phyloP scores from a whole-genome alignment of 2,329 filamentous ascomycete species.

The Calonectria pseudoturangicola region DNA sequence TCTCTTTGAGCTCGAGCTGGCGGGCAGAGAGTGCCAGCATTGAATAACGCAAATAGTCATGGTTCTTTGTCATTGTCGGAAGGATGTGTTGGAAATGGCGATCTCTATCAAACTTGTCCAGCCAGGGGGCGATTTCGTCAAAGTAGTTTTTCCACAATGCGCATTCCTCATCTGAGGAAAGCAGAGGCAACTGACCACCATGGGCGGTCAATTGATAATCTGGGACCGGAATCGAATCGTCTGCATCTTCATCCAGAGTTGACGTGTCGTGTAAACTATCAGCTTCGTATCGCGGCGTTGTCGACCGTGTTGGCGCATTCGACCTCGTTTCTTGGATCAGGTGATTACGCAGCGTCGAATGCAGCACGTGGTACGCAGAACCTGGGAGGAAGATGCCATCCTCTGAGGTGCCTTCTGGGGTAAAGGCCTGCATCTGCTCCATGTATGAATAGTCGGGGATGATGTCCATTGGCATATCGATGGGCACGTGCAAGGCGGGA shows the following conservation, averaged over 20 bases:
- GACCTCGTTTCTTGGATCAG: slow-evolving; percentile 66
- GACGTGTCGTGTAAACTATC: slow-evolving; percentile 34
- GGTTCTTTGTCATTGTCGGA: slow-evolving; percentile 66
- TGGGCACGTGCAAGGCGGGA: slow-evolving; percentile 47
- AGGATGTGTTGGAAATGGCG: slow-evolving; percentile 68
- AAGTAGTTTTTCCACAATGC: slow-evolving; percentile 65
- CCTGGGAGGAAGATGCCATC: slow-evolving; percentile 68
- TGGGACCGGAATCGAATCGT: slow-evolving; percentile 37
- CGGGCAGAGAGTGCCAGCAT: slow-evolving; percentile 71
- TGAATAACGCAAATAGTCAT: slow-evolving; percentile 67
- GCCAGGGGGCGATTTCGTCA: slow-evolving; percentile 65
- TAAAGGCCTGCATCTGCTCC: slow-evolving; percentile 56
- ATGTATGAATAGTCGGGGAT: slow-evolving; percentile 52
- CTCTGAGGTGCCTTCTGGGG: slow-evolving; percentile 58
- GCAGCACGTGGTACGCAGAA: slow-evolving; percentile 67
- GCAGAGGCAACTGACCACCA: slow-evolving; percentile 32
- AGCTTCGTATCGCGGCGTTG: slow-evolving; percentile 48
- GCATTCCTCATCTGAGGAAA: slow-evolving; percentile 58
- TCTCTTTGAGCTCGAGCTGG: slow-evolving; percentile 68
- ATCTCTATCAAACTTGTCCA: slow-evolving; percentile 72
- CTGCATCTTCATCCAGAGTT: slow-evolving; percentile 36
- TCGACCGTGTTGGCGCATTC: slow-evolving; percentile 58
- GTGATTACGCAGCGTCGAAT: slow-evolving; percentile 66
- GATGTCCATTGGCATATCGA: slow-evolving; percentile 44
- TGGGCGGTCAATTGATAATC: slow-evolving; percentile 45